These are phyloP conservation scores for Xerocomus amazonicus DNA, from an alignment of 1,284 basidiomycete genomes.

Conservation along the genomic window DNA sequence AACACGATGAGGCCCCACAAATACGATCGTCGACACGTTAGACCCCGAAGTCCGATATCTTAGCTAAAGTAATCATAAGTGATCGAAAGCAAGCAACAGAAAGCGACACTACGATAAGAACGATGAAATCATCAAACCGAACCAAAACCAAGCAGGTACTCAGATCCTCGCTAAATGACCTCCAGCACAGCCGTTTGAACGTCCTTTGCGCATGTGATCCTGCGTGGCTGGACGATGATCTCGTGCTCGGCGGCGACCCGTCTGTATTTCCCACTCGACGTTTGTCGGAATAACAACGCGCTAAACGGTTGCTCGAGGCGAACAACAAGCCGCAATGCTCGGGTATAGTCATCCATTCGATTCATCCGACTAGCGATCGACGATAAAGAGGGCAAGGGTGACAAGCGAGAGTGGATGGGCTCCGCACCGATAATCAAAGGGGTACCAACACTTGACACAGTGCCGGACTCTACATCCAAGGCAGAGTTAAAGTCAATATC, in stretches of 20 bases:
- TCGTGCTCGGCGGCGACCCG: constrained; percentile 3
- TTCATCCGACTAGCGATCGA: not conserved
- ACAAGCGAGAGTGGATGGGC: not conserved
- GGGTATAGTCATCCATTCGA: constrained; percentile 4
- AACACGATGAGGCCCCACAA: too few relatives aligned
- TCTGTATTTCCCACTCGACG: constrained; percentile 1
- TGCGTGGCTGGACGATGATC: constrained; percentile 3
- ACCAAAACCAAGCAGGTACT: not conserved
- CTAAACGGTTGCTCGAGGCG: constrained; percentile 12
- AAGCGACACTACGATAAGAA: not conserved
- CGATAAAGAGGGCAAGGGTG: constrained; percentile 1
- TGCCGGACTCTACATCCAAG: not conserved
- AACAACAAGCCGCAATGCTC: constrained; percentile 8
- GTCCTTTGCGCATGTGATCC: constrained; percentile 3
- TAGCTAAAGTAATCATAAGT: not conserved
- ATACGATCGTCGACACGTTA: not conserved
- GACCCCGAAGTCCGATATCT: not conserved
- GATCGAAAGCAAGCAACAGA: not conserved
- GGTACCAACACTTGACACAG: not conserved
- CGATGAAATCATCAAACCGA: not conserved
- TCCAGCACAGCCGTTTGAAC: constrained; percentile 4
- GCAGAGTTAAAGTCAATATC: constrained; percentile 3
- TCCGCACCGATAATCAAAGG: constrained; percentile 2
- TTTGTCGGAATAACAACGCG: constrained; percentile 5
- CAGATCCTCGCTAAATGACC: not conserved